Base-by-base conservation (phyloP, 1,284 basidiomycete species). In the Gymnopus androsaceus region DNA sequence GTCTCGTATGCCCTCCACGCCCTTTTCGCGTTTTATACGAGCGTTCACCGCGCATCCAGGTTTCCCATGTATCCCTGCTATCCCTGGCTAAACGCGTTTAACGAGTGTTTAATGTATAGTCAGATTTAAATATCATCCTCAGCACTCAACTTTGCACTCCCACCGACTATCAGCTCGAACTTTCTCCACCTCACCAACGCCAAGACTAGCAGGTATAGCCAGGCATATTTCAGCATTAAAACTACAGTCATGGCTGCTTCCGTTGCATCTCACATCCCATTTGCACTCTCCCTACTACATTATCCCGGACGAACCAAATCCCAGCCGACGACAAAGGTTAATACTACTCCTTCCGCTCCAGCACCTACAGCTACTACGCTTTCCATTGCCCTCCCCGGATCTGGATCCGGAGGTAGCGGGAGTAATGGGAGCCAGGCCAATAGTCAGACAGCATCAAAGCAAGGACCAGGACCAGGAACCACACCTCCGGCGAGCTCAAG, bases 261-360 rank as follows among this genome's bases (percentile, higher is more conserved):
- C 34, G 81, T 82, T 78, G 69, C 74, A 52, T 69, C 79, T 44
- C 68, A 71, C 60, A 74, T 83, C 65, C 80, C 81, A 34, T 66
- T 78, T 21, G 79, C 81, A 25, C 68, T 83, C 54, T 81, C 81
- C 40, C 69, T 82, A 57, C 72, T 83, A 34, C 75, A 78, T 58
- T 80, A 80, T 63, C 70, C 78, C 38, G 73, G 68, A n/a, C 58
- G 73, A 9, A 74, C 77, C 56, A 74, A 71, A 57, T 42, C 68
- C 48, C 59, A 61, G 28, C 54, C 59, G 7, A 61, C 59, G 3
- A 55, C 59, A 25, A 44, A 40, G 9, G 40, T 46, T 3, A 68
- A 64, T 25, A 54, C 63, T 41, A 59, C 66, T 4, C 59, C 71
- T 41, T 51, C 53, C 6, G 34, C 28, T 25, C 30, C 55, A 6